These are phyloP conservation scores for Epichloe sp. DNA, from an alignment of 2,329 filamentous ascomycete species.

Conservation along the genomic window DNA sequence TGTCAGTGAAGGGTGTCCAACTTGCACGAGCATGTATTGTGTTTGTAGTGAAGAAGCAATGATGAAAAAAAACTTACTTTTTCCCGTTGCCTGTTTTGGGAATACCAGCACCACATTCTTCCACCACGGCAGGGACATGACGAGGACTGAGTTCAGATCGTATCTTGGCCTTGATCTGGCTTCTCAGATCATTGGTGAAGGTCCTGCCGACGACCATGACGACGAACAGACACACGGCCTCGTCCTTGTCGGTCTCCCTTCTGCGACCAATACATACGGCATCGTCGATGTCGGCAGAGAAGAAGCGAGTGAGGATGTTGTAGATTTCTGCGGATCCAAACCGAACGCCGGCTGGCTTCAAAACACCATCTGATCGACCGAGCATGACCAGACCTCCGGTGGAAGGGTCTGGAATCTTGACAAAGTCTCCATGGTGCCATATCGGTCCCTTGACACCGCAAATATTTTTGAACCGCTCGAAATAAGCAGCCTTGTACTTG, in stretches of 20 bases:
- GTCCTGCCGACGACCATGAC: conserved; percentile 50
- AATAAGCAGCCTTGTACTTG: conserved; percentile 80
- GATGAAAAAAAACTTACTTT: conserved; percentile 57
- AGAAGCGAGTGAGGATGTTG: conserved; percentile 79
- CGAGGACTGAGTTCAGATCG: conserved; percentile 71
- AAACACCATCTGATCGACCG: conserved; percentile 78
- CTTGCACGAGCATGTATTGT: background rate
- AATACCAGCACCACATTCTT: conserved; percentile 67
- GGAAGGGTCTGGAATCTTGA: conserved; percentile 48
- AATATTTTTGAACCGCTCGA: conserved; percentile 57
- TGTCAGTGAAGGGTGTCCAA: conserved; percentile 6
- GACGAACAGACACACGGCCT: conserved; percentile 79
- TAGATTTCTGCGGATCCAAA: conserved; percentile 96
- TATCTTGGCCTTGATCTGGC: conserved; percentile 53
- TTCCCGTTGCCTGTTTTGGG: conserved; percentile 91
- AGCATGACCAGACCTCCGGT: conserved; percentile 82
- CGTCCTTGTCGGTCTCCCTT: conserved; percentile 58
- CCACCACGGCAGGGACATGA: conserved; percentile 76
- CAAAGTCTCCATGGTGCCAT: conserved; percentile 95
- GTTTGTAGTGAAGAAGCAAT: background rate
- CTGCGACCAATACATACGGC: conserved; percentile 77
- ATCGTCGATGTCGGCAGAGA: conserved; percentile 66
- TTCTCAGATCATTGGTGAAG: conserved; percentile 48
- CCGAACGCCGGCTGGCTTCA: conserved; percentile 83
- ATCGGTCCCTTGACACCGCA: conserved; percentile 31